These are phyloP conservation scores for Cynara cardunculus DNA, from an alignment of 129 eudicot species.

Conservation along the genomic window DNA sequence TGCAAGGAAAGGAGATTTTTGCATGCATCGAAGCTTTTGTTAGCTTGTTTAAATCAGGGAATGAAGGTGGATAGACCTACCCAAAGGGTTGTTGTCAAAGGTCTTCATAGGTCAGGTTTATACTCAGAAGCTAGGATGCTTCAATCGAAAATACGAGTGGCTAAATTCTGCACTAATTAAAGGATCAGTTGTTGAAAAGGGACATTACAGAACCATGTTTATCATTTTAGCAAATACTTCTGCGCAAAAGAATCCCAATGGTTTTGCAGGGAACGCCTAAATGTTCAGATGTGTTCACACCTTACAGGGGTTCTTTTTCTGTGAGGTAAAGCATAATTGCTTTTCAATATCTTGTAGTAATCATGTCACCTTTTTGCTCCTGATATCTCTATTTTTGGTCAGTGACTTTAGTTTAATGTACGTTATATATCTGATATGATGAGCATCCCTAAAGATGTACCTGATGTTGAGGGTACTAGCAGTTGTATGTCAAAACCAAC, in stretches of 20 bases:
- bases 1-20: slow-evolving; percentile 50
- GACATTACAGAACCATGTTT: background rate
- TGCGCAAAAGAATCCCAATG: background rate
- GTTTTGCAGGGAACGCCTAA: slow-evolving; percentile 5
- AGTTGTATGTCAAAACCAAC: background rate
- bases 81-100: slow-evolving; percentile 55
- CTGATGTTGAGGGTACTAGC: background rate
- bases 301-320: slow-evolving; percentile 7
- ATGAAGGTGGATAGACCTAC: slow-evolving; percentile 44
- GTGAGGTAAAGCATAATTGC: slow-evolving; percentile 16
- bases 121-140: slow-evolving; percentile 46
- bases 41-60: slow-evolving; percentile 51
- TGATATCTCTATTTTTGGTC: background rate
- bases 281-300: slow-evolving; percentile 16
- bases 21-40: slow-evolving; percentile 55
- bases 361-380: background rate
- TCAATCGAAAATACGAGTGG: slow-evolving; percentile 36
- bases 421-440: slow-evolving; percentile 6
- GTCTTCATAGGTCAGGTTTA: slow-evolving; percentile 41
- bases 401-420: background rate
- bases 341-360: background rate
- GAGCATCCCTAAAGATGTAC: background rate
- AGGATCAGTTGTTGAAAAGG: background rate
- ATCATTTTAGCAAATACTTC: background rate
- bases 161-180: slow-evolving; percentile 28